Conservation (phyloP, 495 filamentous ascomycete species). For the Chaetomium tenue region DNA sequence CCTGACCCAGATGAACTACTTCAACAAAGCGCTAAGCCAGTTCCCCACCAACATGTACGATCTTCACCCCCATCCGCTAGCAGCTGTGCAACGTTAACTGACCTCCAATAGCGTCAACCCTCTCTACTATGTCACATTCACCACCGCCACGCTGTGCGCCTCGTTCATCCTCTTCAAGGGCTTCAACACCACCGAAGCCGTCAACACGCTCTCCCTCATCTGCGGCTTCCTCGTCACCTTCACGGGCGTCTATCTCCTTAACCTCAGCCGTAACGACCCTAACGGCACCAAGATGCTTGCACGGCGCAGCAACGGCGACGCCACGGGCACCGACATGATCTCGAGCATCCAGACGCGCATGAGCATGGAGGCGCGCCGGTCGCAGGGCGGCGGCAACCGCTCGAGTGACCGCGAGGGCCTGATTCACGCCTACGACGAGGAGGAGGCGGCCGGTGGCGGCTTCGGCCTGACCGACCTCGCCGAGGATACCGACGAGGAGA, state of each 20-base stretch:
- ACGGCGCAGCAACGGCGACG: constrained; percentile 63
- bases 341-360: constrained; percentile 83
- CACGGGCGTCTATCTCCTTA: constrained; percentile 93
- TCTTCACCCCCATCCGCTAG: constrained; percentile 22
- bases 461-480: constrained; percentile 60
- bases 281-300: constrained; percentile 69
- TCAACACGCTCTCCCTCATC: constrained; percentile 87
- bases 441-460: constrained; percentile 59
- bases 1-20: constrained; percentile 98
- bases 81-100: constrained; percentile 24
- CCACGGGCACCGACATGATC: constrained; percentile 85
- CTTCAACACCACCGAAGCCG: constrained; percentile 91
- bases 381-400: constrained; percentile 50
- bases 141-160: constrained; percentile 87
- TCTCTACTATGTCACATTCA: constrained; percentile 99
- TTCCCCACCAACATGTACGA: constrained; percentile 92
- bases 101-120: constrained; percentile 82
- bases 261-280: constrained; percentile 86
- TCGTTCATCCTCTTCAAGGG: constrained; percentile 97
- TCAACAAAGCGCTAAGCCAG: constrained; percentile 96
- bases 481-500: constrained; percentile 62
- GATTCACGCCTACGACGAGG: constrained; percentile 78
- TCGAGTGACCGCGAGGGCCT: constrained; percentile 69
- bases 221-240: constrained; percentile 96
- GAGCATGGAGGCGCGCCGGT: constrained; percentile 84